Evolutionary conservation across 371 early-diverging fungal species (phyloP).

Genomic region (Smittium culicis): DNA sequence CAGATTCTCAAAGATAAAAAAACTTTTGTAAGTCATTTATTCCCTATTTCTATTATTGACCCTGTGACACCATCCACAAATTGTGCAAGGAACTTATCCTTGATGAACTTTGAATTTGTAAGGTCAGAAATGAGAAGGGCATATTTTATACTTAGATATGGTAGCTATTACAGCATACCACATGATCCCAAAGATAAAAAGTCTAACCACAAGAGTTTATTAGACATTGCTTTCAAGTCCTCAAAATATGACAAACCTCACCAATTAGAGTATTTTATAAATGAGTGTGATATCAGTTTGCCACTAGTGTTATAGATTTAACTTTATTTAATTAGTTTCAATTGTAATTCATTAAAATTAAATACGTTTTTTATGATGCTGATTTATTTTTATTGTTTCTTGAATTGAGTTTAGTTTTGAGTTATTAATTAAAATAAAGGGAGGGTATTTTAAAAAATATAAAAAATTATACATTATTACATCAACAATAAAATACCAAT

Average conservation of each 20-base stretch:
- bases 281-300: not conserved
- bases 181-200: not conserved
- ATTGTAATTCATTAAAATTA: no score
- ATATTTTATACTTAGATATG: conserved; percentile 5
- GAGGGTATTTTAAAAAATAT: no score
- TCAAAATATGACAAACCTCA: not conserved
- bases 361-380: no score
- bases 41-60: not conserved
- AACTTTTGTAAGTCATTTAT: not conserved
- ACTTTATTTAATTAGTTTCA: no score
- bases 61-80: not conserved
- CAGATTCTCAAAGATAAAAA: not conserved
- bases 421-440: no score
- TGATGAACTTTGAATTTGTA: not conserved
- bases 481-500: no score
- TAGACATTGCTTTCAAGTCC: not conserved
- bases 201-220: not conserved
- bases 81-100: not conserved
- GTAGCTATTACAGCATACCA: not conserved
- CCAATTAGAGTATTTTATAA: not conserved
- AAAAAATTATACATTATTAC: no score
- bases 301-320: not conserved
- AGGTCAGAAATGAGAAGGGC: conserved; percentile 1
- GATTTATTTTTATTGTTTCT: no score
- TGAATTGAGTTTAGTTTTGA: no score